Conservation (phyloP, 192 early-diverging fungal species). For the Geranomyces michiganensis region DNA sequence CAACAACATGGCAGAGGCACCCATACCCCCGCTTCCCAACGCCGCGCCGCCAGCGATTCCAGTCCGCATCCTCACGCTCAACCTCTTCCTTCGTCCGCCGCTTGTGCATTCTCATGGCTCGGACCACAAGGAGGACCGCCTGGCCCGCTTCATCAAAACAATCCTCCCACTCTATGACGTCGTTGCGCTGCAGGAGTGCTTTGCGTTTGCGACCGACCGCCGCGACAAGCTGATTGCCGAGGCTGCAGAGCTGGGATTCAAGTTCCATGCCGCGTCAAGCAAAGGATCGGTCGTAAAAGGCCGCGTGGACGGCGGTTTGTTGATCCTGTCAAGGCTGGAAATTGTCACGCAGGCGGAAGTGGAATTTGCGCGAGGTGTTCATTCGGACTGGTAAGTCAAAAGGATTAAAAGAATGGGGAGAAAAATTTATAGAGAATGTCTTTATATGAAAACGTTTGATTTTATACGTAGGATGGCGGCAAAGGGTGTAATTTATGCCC, state of each 20-base stretch:
- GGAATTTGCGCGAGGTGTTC: slow-evolving; percentile 66
- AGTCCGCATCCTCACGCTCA: slow-evolving; percentile 9
- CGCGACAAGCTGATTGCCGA: slow-evolving; percentile 57
- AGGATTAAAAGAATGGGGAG: neutral
- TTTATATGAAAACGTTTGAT: too few relatives aligned
- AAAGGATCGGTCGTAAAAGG: slow-evolving; percentile 63
- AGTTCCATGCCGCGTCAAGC: slow-evolving; percentile 63
- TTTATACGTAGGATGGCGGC: slow-evolving; percentile 59
- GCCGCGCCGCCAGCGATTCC: neutral
- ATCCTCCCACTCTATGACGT: slow-evolving; percentile 66
- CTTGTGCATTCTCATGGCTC: slow-evolving; percentile 28
- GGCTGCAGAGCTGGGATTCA: slow-evolving; percentile 70
- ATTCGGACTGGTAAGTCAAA: slow-evolving; percentile 69
- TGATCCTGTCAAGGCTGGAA: slow-evolving; percentile 74
- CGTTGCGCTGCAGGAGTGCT: slow-evolving; percentile 81
- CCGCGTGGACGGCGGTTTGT: slow-evolving; percentile 75
- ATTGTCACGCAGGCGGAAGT: slow-evolving; percentile 61
- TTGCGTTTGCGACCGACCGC: slow-evolving; percentile 71
- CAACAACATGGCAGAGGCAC: too few relatives aligned
- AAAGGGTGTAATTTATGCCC: slow-evolving; percentile 80
- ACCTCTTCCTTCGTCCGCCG: slow-evolving; percentile 40
- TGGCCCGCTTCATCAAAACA: slow-evolving; percentile 75
- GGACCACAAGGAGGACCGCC: slow-evolving; percentile 80
- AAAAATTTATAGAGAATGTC: slow-evolving; percentile 18
- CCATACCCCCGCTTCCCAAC: neutral